Base-by-base conservation (phyloP, 345 rosid genomes). In the Eutrema japonicum region DNA sequence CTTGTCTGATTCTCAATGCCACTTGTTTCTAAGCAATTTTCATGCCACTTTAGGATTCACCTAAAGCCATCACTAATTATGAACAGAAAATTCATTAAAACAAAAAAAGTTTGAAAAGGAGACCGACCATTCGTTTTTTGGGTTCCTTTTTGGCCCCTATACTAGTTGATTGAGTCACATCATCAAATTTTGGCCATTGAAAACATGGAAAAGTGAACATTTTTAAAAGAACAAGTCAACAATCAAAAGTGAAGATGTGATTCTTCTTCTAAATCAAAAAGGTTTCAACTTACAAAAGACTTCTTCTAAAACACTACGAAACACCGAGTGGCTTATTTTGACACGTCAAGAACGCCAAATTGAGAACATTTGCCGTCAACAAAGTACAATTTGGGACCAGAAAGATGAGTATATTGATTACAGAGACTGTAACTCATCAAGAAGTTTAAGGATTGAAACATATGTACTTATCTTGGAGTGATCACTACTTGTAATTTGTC, bases 1-100 rank as follows among this genome's bases (percentile, higher is more conserved):
- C 13, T 56, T 35, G 29, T 57, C 63, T 58, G 46, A 36, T 57
- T 58, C 48, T 9, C 42, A 8, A 52, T 42, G 62, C 71, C 49
- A 64, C 71, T 73, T 72, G 70, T 54, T 62, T 62, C 49, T 8
- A 37, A 57, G 63, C 30, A 57, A 13, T 16, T 52, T 49, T 50
- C 46, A 18, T 72, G 36, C 54, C 54, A 40, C 68, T 71, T 49
- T 72, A 52, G 62, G 62, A 42, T 42, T 60, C 29, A 8, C 18
- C 13, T 8, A 14, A 51, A 43, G 68, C 57, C 37, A 58, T 22
- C 36, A 46, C 4, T 26, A n/a, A 16, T 43, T 10, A 42, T 13
- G 27, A 22, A 16, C 12, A 8, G 0, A 32, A 55, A 53, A 10
- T 3, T 32, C 10, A 54, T 53, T 10, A 22, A 35, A 43, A 45